Evolutionary conservation across 23 red algal genomes (phyloP).

Genomic region (Gracilariopsis chorda): DNA sequence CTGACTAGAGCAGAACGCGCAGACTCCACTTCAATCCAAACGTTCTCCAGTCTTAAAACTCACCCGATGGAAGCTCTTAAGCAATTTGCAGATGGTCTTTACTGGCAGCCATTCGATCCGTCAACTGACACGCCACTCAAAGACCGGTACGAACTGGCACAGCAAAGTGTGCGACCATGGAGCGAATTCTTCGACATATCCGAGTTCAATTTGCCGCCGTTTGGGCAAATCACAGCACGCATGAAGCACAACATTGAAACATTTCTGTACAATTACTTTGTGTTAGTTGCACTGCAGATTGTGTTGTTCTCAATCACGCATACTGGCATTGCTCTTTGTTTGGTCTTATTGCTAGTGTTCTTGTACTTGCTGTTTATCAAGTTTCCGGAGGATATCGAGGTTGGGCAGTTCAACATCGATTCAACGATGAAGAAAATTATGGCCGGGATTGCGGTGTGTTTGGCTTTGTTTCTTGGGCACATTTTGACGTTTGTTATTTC

Average conservation of each 20-base stretch:
- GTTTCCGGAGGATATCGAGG: slow-evolving; percentile 36
- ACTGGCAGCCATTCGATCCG: slow-evolving; percentile 70
- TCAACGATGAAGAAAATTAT: slow-evolving; percentile 35
- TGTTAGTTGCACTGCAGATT: slow-evolving; percentile 27
- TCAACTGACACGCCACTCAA: slow-evolving; percentile 36
- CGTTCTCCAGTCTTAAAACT: no score
- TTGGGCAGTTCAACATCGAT: slow-evolving; percentile 31
- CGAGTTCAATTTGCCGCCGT: slow-evolving; percentile 57
- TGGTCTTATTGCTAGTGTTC: slow-evolving; percentile 28
- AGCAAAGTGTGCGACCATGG: slow-evolving; percentile 71
- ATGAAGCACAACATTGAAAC: slow-evolving; percentile 72
- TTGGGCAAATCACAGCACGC: slow-evolving; percentile 37
- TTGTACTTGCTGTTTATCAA: slow-evolving; percentile 35
- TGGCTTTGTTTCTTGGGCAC: slow-evolving; percentile 55
- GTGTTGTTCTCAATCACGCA: slow-evolving; percentile 45
- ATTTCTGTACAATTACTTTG: slow-evolving; percentile 88
- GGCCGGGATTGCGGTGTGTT: slow-evolving; percentile 7
- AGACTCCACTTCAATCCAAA: no score
- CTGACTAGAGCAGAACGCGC: no score
- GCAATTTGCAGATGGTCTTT: slow-evolving; percentile 16
- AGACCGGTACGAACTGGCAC: slow-evolving; percentile 64
- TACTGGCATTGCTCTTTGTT: slow-evolving; percentile 6
- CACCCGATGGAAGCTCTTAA: not conserved
- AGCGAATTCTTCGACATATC: slow-evolving; percentile 68
- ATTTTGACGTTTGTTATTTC: slow-evolving; percentile 37